Conservation (phyloP, 2,329 filamentous ascomycete genomes). For the Penicillium sp. region DNA sequence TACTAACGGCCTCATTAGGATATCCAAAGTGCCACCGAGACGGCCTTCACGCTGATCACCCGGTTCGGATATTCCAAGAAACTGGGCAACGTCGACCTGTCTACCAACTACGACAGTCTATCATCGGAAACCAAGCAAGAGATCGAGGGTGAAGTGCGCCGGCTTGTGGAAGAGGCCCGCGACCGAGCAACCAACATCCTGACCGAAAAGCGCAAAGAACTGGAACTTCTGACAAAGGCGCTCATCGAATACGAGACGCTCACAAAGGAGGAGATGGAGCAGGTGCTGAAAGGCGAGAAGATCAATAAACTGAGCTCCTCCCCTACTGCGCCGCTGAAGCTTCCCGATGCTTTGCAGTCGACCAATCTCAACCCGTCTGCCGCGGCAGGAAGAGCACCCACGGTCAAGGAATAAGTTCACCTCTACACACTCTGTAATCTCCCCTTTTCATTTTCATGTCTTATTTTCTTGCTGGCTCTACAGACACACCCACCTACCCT, state of each 20-base stretch:
- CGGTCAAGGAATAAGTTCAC: conserved; percentile 25
- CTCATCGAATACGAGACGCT: conserved; percentile 94
- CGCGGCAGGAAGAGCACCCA: conserved; percentile 22
- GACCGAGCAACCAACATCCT: conserved; percentile 71
- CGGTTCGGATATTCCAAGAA: conserved; percentile 83
- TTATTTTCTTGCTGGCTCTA: conserved; percentile 8
- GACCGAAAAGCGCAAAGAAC: conserved; percentile 72
- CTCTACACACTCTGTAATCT: neutral
- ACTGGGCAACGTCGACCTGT: conserved; percentile 87
- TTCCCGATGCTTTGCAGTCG: conserved; percentile 56
- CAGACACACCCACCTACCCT: neutral
- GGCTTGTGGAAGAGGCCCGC: conserved; percentile 78
- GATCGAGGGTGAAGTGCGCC: conserved; percentile 86
- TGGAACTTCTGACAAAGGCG: conserved; percentile 84
- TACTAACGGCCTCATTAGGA: conserved; percentile 56
- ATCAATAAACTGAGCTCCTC: conserved; percentile 65
- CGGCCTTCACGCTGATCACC: conserved; percentile 86
- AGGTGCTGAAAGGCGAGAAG: conserved; percentile 83
- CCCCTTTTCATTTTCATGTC: conserved; percentile 4
- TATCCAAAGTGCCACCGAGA: conserved; percentile 74
- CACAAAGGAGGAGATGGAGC: conserved; percentile 83
- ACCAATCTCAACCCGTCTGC: conserved; percentile 30
- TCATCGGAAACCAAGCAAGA: conserved; percentile 82
- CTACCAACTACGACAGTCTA: conserved; percentile 74
- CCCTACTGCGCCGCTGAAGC: conserved; percentile 59